Evolutionary conservation across 768 basidiomycete genomes (phyloP).

Genomic region (Pholiota molesta): DNA sequence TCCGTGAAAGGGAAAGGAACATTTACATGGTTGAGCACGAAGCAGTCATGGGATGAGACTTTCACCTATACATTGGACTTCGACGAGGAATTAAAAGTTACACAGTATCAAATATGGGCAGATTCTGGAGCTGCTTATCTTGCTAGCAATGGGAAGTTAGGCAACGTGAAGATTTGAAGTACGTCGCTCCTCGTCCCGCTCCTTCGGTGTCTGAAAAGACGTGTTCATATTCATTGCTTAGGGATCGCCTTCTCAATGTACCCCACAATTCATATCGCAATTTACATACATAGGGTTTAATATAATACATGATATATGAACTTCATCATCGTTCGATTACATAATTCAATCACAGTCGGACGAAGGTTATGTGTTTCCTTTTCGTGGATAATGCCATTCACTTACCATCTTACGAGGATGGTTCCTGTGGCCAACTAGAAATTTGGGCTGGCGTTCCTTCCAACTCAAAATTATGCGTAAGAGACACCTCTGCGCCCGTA

Average conservation of each 20-base stretch:
- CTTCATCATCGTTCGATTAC: not conserved
- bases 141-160: slow-evolving; percentile 52
- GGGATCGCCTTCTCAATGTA: not conserved
- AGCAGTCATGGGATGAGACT: slow-evolving; percentile 61
- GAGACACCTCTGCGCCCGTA: slow-evolving; percentile 32
- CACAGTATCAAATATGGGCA: slow-evolving; percentile 67
- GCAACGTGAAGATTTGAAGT: slow-evolving; percentile 25
- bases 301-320: not conserved
- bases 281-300: not conserved
- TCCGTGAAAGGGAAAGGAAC: slow-evolving; percentile 53
- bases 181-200: not conserved
- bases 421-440: slow-evolving; percentile 40
- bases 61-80: slow-evolving; percentile 66
- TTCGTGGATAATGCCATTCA: not conserved
- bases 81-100: slow-evolving; percentile 57
- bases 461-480: slow-evolving; percentile 46
- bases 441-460: slow-evolving; percentile 44
- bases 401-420: not conserved
- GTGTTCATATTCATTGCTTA: not conserved
- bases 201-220: not conserved
- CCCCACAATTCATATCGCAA: not conserved
- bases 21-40: slow-evolving; percentile 59
- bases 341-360: not conserved
- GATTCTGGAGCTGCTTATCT: slow-evolving; percentile 69
- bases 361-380: not conserved